Evolutionary conservation across 495 filamentous ascomycete species (phyloP).

Genomic region (Penicillium egyptiacum): DNA sequence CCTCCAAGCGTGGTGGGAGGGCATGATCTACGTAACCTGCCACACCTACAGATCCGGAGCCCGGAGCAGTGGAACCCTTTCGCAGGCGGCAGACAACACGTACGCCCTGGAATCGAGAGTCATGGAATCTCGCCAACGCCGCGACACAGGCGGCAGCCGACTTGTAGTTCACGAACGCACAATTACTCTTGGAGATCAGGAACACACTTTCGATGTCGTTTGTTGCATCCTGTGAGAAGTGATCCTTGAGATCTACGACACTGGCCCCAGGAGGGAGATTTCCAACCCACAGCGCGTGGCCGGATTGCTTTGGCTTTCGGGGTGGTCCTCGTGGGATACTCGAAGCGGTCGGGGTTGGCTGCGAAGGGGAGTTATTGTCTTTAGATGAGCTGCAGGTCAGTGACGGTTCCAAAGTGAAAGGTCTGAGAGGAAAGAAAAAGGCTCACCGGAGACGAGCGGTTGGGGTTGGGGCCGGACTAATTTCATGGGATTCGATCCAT

Average conservation of each 20-base stretch:
- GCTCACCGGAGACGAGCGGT: constrained; percentile 29
- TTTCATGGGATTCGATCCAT: constrained; percentile 42
- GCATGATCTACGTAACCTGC: background rate
- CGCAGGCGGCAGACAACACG: constrained; percentile 89
- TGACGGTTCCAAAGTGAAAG: background rate
- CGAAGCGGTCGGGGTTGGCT: constrained; percentile 22
- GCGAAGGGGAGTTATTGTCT: constrained; percentile 15
- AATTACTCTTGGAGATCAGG: constrained; percentile 96
- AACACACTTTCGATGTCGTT: constrained; percentile 86
- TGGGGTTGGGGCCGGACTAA: constrained; percentile 14
- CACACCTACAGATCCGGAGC: constrained; percentile 22
- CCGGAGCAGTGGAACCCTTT: constrained; percentile 50
- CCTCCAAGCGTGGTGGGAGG: background rate
- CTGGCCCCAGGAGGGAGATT: constrained; percentile 83
- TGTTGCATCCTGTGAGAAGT: constrained; percentile 81
- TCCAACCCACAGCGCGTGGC: constrained; percentile 94
- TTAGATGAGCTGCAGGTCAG: constrained; percentile 17
- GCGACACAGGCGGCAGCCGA: constrained; percentile 73
- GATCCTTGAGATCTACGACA: constrained; percentile 79
- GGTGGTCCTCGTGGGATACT: constrained; percentile 80
- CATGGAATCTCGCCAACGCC: constrained; percentile 83
- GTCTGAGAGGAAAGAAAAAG: background rate
- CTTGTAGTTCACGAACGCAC: constrained; percentile 95
- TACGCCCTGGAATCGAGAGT: constrained; percentile 84
- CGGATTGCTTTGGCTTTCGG: constrained; percentile 88